Evolutionary conservation across 139 green algal genomes (phyloP), one percentile per base, ranked within the genome.

Genomic region (Picochlorum sp.): DNA sequence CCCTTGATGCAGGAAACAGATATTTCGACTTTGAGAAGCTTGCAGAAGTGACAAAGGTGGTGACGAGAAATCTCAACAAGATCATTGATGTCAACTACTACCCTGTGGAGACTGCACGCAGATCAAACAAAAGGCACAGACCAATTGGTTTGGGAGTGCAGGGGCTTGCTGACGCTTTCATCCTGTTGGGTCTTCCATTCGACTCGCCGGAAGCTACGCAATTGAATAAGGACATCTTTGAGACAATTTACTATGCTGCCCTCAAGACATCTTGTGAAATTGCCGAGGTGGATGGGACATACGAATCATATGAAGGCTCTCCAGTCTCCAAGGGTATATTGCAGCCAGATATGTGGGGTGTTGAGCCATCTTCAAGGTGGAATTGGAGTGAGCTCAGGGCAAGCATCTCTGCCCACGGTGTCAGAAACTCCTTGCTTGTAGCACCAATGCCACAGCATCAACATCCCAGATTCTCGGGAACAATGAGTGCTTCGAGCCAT

Each of bases 41-140:
- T 45, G 66, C 65, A 4, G 78, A 87, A 62, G 75, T 85, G 11
- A 68, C 75, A 61, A 58, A 81, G 63, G 57, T 70, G 65, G 58
- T 66, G 67, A 92, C 92, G 2, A 80, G 72, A 68, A 98, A 98
- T 81, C 78, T 99, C 20, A 99, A 99, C 82, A 86, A 88, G 62
- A 97, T 99, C 78, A 99, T 99, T 64, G 94, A 99, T 72, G 78
- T 97, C 73, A 99, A 98, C 88, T 97, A 85, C 85, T 99, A 99
- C 79, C 94, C 94, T 1, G 85, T 89, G 13, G 86, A 96, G 68
- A 86, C 83, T 4, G 91, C 91, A 1, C 72, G 80, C 34, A 66
- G 69, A 45, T 93, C 81, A 66, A 99, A 99, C 86, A 85, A 96
- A 79, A 81, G 88, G 34, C 92, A 99, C 84, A 74, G 94, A 21